These are phyloP conservation scores for Senecio squalidus DNA, from an alignment of 140 eudicot genomes.

Conservation along the genomic window DNA sequence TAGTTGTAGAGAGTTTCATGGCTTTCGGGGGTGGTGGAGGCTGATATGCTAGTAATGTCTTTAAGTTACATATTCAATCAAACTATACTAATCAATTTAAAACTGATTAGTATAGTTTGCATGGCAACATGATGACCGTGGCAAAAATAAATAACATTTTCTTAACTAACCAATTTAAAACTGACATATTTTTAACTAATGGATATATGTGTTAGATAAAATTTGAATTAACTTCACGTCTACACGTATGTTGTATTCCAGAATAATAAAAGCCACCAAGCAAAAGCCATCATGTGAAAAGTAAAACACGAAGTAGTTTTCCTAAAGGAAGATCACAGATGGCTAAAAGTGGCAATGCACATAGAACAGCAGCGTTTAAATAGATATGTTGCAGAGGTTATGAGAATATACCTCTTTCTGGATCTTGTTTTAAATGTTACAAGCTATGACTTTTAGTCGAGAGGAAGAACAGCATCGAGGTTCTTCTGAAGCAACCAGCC, in stretches of 20 bases:
- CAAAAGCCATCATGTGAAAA: not conserved
- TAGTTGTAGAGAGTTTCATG: too few species aligned
- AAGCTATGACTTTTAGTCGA: constrained; percentile 26
- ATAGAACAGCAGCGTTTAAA: not conserved
- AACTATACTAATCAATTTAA: too few species aligned
- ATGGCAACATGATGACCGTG: too few species aligned
- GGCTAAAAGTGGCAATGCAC: not conserved
- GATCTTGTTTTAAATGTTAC: constrained; percentile 7
- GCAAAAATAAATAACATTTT: too few species aligned
- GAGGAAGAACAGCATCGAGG: constrained; percentile 46
- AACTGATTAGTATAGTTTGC: too few species aligned
- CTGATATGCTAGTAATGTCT: too few species aligned
- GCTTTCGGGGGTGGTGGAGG: too few species aligned
- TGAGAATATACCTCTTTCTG: constrained; percentile 21
- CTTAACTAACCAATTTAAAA: too few species aligned
- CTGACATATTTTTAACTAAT: too few species aligned
- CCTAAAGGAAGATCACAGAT: not conserved
- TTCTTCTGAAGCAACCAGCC: constrained; percentile 80
- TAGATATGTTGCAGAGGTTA: not conserved
- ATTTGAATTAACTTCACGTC: too few species aligned
- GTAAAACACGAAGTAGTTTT: not conserved
- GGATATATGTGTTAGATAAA: too few species aligned
- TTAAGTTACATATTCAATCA: too few species aligned
- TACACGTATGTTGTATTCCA: not conserved
- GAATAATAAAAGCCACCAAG: not conserved